Base-by-base conservation (phyloP, 2,329 filamentous ascomycete genomes). In the Sarocladiaceae sp. region DNA sequence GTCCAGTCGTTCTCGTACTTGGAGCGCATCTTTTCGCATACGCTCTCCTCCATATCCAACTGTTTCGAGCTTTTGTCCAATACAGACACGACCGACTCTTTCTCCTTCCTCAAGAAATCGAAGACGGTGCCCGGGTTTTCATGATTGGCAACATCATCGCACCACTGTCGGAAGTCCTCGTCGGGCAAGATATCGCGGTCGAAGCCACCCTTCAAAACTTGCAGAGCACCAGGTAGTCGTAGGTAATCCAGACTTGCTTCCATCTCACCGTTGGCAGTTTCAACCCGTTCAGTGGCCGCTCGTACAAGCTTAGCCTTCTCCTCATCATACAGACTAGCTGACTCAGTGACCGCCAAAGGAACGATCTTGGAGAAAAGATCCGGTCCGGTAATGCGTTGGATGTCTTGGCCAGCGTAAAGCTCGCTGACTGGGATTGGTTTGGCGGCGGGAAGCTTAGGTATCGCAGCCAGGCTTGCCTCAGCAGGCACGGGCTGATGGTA, bases 21-120 rank as follows among this genome's bases (percentile, higher is more conserved):
- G 12, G 91, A 95, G 44, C 94, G 83, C 94, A 99, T 99, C 76
- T 97, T 99, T 68, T 99, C 94, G 66, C 94, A 99, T 0, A 97
- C 90, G 52, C 90, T 95, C 71, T 97, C 95, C 68, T 99, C 94
- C 84, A 94, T 91, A 59, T 99, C 94, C 37, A 99, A 73, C 62
- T 95, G 88, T 66, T 96, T 96, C 52, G 86, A 84, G 60, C 90
- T 90, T 53, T 82, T 82, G 53, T 97, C 91, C 52, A 99, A 69
- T 2, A 84, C 80, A 2, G 77, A 76, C 23, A 90, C 67, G 12
- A 97, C 88, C 1, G 82, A 78, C 17, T 88, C 81, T 67, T 93
- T 96, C 60, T 94, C 88, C 23, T 82, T 78, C 57, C 86, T 84
- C 40, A 99, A 71, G 42, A 82, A 80, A 37, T 96, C 90, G 59